These are phyloP conservation scores for Penicillium simplicissimum DNA, from an alignment of 495 filamentous ascomycete species.

Conservation along the genomic window DNA sequence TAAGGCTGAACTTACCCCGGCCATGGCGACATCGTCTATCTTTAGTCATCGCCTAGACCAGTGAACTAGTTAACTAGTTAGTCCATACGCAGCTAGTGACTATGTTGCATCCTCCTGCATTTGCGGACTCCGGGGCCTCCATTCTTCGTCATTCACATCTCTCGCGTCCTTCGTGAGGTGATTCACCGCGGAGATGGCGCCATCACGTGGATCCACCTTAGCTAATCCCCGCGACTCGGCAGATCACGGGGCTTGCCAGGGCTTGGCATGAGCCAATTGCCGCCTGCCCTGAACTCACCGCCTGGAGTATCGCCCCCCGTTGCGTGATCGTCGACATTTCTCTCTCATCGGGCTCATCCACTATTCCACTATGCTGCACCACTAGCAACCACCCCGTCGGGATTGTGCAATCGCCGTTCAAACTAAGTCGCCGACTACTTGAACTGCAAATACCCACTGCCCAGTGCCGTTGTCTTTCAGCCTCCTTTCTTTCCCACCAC, in stretches of 20 bases:
- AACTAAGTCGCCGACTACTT: not conserved
- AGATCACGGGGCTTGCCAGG: not conserved
- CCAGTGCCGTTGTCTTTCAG: not conserved
- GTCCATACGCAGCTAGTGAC: not conserved
- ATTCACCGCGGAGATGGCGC: slow-evolving; percentile 27
- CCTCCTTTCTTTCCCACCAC: not conserved
- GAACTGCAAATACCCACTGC: not conserved
- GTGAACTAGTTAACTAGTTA: not conserved
- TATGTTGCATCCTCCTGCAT: not conserved
- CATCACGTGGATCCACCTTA: slow-evolving; percentile 24
- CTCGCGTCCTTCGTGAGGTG: slow-evolving; percentile 7
- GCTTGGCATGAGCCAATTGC: slow-evolving; percentile 13
- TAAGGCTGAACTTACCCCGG: not conserved
- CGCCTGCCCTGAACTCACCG: slow-evolving; percentile 4
- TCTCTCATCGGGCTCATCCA: slow-evolving; percentile 7
- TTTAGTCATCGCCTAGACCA: not conserved
- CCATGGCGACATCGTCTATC: not conserved
- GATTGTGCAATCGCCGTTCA: slow-evolving; percentile 10
- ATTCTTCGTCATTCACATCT: not conserved
- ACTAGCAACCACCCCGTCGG: not conserved
- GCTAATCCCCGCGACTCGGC: not conserved
- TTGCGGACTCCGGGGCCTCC: not conserved
- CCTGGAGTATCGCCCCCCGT: slow-evolving; percentile 5
- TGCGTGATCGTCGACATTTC: slow-evolving; percentile 23
- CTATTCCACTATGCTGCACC: not conserved